Percentiles rank a stretch among this genome's conserved stretches.
These are phyloP conservation scores for Cladophialophora psammophila DNA, from an alignment of 2,329 filamentous ascomycete species.

Conservation along the genomic window DNA sequence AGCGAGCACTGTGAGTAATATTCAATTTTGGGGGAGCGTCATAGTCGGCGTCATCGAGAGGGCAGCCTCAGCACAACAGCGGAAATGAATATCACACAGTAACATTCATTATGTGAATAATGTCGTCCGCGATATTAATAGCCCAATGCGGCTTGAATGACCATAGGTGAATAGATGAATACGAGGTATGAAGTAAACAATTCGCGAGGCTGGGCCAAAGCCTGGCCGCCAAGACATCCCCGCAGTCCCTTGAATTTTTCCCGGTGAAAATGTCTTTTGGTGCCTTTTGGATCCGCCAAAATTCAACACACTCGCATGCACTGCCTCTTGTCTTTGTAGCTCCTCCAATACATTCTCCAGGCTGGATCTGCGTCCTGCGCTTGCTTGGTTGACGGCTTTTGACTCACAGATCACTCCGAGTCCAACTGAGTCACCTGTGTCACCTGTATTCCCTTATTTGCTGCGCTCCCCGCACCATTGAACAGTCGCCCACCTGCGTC, in stretches of 20 bases:
- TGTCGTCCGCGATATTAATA: too few relatives aligned
- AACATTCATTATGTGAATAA: too few relatives aligned
- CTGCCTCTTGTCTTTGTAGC: not conserved
- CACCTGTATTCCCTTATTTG: not conserved
- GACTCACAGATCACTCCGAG: not conserved
- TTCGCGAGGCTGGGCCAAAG: not conserved
- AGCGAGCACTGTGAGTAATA: too few relatives aligned
- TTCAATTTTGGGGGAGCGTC: too few relatives aligned
- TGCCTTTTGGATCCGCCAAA: not conserved
- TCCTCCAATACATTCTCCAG: not conserved
- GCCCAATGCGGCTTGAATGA: not conserved
- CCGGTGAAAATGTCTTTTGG: not conserved
- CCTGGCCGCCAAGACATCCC: not conserved
- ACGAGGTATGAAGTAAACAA: not conserved
- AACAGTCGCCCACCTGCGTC: not conserved
- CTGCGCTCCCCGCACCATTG: not conserved
- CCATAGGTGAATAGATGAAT: not conserved
- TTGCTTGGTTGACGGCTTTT: not conserved
- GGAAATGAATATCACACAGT: too few relatives aligned
- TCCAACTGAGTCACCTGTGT: not conserved
- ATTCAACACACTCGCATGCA: not conserved
- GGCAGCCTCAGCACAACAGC: too few relatives aligned
- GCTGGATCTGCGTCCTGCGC: not conserved
- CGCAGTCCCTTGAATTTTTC: not conserved
- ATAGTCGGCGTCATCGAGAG: too few relatives aligned